phyloP scores from a whole-genome alignment of 2,329 filamentous ascomycete genomes.

The Colletotrichum liriopes region DNA sequence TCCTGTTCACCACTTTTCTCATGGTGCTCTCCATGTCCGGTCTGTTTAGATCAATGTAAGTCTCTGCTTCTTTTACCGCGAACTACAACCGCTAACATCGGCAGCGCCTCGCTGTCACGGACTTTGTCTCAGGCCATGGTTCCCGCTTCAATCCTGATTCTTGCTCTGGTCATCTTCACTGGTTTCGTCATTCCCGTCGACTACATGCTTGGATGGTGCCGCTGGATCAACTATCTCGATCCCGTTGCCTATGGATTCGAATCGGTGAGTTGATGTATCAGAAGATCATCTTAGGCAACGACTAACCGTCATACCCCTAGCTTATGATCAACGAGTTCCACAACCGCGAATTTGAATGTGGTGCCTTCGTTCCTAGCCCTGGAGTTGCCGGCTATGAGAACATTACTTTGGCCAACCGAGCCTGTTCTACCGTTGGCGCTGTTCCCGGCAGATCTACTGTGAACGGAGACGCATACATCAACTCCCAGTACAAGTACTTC shows the following conservation, averaged over 20 bases:
- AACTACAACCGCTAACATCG: neutral
- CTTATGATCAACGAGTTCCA: slow-evolving; percentile 74
- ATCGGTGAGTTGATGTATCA: slow-evolving; percentile 58
- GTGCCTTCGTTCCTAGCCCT: slow-evolving; percentile 44
- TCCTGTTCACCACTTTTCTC: slow-evolving; percentile 62
- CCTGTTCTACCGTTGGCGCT: slow-evolving; percentile 63
- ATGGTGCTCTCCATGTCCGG: slow-evolving; percentile 59
- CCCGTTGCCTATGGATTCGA: slow-evolving; percentile 75
- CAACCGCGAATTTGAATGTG: slow-evolving; percentile 61
- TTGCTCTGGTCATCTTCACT: slow-evolving; percentile 71
- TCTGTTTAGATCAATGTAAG: slow-evolving; percentile 63
- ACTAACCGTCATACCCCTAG: neutral
- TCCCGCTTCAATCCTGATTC: slow-evolving; percentile 66
- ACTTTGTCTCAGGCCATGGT: slow-evolving; percentile 69
- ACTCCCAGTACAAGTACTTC: slow-evolving; percentile 61
- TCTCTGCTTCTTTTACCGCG: neutral
- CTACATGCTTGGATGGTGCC: slow-evolving; percentile 57
- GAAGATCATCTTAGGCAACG: no score
- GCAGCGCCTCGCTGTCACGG: slow-evolving; percentile 60
- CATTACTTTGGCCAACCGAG: slow-evolving; percentile 47
- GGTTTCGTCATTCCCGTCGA: slow-evolving; percentile 63
- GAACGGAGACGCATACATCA: slow-evolving; percentile 62
- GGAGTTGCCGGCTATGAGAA: slow-evolving; percentile 43
- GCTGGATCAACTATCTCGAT: slow-evolving; percentile 74
- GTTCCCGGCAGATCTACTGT: slow-evolving; percentile 59